Percentiles rank a stretch among this genome's conserved stretches.
These are phyloP conservation scores for Ceratocystis alfenasii DNA, from an alignment of 2,329 filamentous ascomycete species.

Conservation along the genomic window DNA sequence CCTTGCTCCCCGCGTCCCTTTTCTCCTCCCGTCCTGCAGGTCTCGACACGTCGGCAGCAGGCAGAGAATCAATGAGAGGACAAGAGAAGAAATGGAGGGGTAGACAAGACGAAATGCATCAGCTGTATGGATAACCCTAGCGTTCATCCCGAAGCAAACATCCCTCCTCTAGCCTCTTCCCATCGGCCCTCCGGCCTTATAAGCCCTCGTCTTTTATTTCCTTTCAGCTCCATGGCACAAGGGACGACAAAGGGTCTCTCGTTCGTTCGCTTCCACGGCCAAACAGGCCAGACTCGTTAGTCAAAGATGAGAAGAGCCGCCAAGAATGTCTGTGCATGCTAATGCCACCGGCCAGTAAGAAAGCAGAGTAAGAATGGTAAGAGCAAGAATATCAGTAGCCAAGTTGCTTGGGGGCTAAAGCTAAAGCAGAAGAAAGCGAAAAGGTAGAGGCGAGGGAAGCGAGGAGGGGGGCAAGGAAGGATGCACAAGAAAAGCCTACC, in stretches of 20 bases:
- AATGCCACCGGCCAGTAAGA: not conserved
- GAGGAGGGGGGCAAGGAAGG: not conserved
- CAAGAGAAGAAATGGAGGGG: not conserved
- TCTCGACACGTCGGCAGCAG: not conserved
- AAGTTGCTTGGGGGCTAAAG: not conserved
- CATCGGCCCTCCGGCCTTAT: not conserved
- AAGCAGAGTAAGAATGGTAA: not conserved
- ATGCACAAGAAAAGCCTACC: too few species aligned
- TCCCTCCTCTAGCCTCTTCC: not conserved
- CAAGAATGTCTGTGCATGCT: not conserved
- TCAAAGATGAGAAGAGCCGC: not conserved
- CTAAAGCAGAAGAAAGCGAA: not conserved
- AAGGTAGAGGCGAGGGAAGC: not conserved
- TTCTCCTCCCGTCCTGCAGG: not conserved
- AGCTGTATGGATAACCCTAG: not conserved
- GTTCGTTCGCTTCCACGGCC: not conserved
- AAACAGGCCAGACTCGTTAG: not conserved
- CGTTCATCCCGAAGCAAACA: too few species aligned
- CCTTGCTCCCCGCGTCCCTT: not conserved
- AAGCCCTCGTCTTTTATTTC: not conserved
- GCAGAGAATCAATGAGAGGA: not conserved
- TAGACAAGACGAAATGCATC: not conserved
- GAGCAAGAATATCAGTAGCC: not conserved
- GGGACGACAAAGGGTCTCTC: not conserved
- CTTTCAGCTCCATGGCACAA: not conserved